Evolutionary conservation across 169 alveolate genomes (phyloP).

Genomic region (Eimeria acervulina): DNA sequence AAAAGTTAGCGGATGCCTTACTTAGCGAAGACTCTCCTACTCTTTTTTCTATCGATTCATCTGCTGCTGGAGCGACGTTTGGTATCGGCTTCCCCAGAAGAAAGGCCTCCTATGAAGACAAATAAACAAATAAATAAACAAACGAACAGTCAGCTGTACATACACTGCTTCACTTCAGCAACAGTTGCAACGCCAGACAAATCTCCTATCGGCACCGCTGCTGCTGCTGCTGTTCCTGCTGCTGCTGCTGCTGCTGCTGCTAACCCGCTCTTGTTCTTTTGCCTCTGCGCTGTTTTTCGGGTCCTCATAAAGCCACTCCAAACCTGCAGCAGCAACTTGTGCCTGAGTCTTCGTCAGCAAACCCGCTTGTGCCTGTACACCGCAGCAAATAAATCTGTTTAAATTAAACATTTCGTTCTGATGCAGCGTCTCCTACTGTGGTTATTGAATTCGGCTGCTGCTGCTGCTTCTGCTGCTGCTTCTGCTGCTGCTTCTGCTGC

Average conservation of each 20-base stretch:
- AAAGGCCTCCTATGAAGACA: conserved; percentile 42
- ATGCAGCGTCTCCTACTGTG: background rate
- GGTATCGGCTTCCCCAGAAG: conserved; percentile 76
- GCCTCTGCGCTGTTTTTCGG: conserved; percentile 68
- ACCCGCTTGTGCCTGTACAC: conserved; percentile 68
- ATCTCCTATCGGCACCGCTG: background rate
- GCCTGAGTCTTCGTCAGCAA: conserved; percentile 62
- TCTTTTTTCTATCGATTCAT: conserved; percentile 5
- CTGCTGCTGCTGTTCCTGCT: background rate
- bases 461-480: conserved; percentile 11
- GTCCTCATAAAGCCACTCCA: conserved; percentile 82
- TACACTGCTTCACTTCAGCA: too few species aligned
- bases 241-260: conserved; percentile 10
- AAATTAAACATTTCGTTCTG: too few species aligned
- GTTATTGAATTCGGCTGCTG: too few species aligned
- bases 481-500: background rate
- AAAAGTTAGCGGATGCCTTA: too few species aligned
- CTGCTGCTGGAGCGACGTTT: background rate
- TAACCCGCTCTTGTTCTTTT: conserved; percentile 40
- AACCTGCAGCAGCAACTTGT: conserved; percentile 80
- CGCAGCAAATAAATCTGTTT: background rate
- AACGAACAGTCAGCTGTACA: too few species aligned
- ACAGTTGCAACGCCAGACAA: too few species aligned
- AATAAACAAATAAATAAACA: too few species aligned
- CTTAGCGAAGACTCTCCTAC: background rate